phyloP scores from a whole-genome alignment of 306 rosid genomes.

The Cicer bijugum region DNA sequence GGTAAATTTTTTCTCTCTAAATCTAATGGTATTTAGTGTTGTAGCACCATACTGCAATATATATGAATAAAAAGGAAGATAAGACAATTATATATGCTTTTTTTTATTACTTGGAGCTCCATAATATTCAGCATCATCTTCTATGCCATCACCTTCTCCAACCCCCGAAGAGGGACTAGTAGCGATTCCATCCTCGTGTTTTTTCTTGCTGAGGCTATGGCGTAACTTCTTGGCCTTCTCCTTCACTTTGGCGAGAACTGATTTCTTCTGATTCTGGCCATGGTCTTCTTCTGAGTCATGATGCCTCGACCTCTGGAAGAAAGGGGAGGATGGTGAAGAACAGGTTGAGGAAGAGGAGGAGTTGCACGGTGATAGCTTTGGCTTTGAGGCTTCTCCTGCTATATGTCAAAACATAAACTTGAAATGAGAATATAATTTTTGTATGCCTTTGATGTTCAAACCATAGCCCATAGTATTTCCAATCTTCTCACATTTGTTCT shows the following conservation, averaged over 20 bases:
- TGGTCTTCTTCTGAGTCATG: slow-evolving; percentile 67
- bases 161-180: slow-evolving; percentile 52
- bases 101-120: slow-evolving; percentile 78
- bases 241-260: slow-evolving; percentile 83
- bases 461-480: background rate
- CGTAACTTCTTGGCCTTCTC: slow-evolving; percentile 86
- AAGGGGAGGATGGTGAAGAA: slow-evolving; percentile 41
- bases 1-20: too few relatives aligned
- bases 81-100: slow-evolving; percentile 6
- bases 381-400: slow-evolving; percentile 55
- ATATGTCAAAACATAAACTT: slow-evolving; percentile 5
- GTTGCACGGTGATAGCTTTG: slow-evolving; percentile 45
- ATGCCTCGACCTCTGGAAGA: slow-evolving; percentile 47
- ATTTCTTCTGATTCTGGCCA: slow-evolving; percentile 75
- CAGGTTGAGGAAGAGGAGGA: slow-evolving; percentile 33
- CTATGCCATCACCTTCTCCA: slow-evolving; percentile 49
- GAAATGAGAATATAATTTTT: slow-evolving; percentile 9
- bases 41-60: too few relatives aligned
- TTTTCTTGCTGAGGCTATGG: slow-evolving; percentile 79
- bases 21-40: too few relatives aligned
- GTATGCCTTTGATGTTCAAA: background rate
- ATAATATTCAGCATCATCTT: slow-evolving; percentile 63
- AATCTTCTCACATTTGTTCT: too few relatives aligned
- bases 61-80: background rate
- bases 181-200: slow-evolving; percentile 54